phyloP scores from a whole-genome alignment of 75 land plant genomes.

The Adiantum capillusveneris region DNA sequence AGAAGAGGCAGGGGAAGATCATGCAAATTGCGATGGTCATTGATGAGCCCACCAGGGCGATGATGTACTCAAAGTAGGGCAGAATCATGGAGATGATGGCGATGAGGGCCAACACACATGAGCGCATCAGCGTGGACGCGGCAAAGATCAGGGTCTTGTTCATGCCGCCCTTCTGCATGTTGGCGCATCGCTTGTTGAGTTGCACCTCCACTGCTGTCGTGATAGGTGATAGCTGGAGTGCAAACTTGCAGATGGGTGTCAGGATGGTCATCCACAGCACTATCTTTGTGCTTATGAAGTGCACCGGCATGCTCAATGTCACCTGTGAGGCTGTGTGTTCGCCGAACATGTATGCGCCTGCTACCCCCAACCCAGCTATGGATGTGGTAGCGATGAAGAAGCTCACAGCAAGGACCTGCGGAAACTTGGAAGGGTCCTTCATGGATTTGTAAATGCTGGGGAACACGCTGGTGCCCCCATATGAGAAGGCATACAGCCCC shows the following conservation, averaged over 20 bases:
- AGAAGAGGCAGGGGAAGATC: conserved; percentile 54
- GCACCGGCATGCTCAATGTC: conserved; percentile 74
- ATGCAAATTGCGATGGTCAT: conserved; percentile 49
- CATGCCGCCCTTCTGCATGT: not conserved
- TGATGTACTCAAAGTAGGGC: conserved; percentile 55
- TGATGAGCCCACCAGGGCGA: conserved; percentile 66
- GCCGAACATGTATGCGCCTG: conserved; percentile 69
- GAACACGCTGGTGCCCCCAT: conserved; percentile 62
- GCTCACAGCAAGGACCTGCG: conserved; percentile 58
- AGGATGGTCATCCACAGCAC: conserved; percentile 70
- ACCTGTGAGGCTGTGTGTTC: conserved; percentile 51
- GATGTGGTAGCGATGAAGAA: conserved; percentile 42
- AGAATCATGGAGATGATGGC: conserved; percentile 41
- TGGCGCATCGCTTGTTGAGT: conserved; percentile 24
- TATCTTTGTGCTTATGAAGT: conserved; percentile 44
- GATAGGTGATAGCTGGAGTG: conserved; percentile 57
- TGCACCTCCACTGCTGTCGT: conserved; percentile 53
- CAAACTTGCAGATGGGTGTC: conserved; percentile 79
- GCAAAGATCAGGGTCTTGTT: conserved; percentile 16
- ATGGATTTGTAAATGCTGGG: conserved; percentile 64
- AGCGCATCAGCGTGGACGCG: conserved; percentile 18
- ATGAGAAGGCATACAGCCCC: conserved; percentile 63
- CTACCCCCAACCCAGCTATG: conserved; percentile 47
- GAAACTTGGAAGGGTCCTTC: conserved; percentile 67
- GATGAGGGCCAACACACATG: conserved; percentile 26